These are phyloP conservation scores for Yamadazyma blattariae DNA, from an alignment of 1,139 yeast genomes.

Conservation along the genomic window DNA sequence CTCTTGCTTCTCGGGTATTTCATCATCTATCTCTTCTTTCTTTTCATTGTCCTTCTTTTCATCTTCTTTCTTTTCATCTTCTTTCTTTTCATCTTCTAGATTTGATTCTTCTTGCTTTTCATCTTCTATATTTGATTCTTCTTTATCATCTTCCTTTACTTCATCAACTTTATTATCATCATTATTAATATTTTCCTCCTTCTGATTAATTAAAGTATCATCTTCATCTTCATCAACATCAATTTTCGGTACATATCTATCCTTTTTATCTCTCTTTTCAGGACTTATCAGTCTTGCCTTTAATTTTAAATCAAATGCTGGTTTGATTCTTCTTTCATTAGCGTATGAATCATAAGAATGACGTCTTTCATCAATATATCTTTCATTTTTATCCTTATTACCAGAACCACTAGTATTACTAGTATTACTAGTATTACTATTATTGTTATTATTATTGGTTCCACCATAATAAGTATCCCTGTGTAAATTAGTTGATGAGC, in stretches of 20 bases:
- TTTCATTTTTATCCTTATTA: too few relatives aligned
- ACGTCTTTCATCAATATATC: slow-evolving; percentile 2
- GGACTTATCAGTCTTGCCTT: slow-evolving; percentile 10
- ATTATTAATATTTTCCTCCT: slow-evolving; percentile 1
- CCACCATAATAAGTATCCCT: slow-evolving; percentile 4
- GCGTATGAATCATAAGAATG: slow-evolving; percentile 4
- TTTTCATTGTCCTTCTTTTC: neutral
- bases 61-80: slow-evolving; percentile 1
- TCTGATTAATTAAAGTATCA: neutral
- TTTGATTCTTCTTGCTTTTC: neutral
- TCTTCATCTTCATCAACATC: slow-evolving; percentile 2
- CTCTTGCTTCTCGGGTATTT: slow-evolving; percentile 1
- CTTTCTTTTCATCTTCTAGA: neutral
- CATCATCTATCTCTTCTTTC: slow-evolving; percentile 1
- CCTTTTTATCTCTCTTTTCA: slow-evolving; percentile 3
- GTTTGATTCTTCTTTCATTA: slow-evolving; percentile 10
- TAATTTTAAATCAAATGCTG: slow-evolving; percentile 15
- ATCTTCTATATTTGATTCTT: neutral
- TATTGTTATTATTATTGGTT: neutral
- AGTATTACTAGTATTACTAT: neutral
- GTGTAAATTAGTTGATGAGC: neutral
- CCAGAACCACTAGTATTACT: too few relatives aligned
- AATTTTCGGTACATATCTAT: slow-evolving; percentile 4
- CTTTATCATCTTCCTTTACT: neutral
- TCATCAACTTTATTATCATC: neutral